Base-by-base conservation (phyloP, 768 basidiomycete species). In the Panaeolus papilionaceus region DNA sequence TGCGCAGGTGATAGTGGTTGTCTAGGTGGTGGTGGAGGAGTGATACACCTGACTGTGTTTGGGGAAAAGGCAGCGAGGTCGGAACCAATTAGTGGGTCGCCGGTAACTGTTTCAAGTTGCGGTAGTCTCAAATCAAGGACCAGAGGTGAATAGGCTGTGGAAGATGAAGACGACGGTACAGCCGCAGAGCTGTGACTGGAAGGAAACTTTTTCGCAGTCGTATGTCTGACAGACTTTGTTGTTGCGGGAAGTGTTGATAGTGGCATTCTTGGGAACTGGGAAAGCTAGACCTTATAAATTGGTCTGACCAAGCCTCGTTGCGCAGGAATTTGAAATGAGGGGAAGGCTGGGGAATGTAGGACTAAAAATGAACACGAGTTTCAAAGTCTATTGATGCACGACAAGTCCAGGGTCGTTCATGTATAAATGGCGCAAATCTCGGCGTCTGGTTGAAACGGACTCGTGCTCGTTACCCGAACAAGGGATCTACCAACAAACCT, bases 51-150 rank as follows among this genome's bases (percentile, higher is more conserved):
- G 44, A 38, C 23, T 64, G 26, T 68, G 66, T 69, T 63, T 58
- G 70, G 70, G 47, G 65, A 68, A 65, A 69, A 69, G 23, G 68
- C 64, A 51, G 71, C 58, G 47, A 72, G 61, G 62, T 72, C 68
- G 33, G 64, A 61, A 45, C 49, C 67, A 44, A 73, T 73, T 49
- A 73, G 66, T 0, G 73, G 64, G 71, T 74, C 74, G 63, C 68
- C 68, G 61, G 65, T 66, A 33, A 69, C 71, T 54, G 67, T 63
- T 62, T 71, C 67, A 37, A 73, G 61, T 18, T 26, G 65, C 54
- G 69, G 65, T 45, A 63, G 61, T 58, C 54, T 58, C 54, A 58
- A 58, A 37, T 58, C 26, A 16, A 58, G 12, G 14, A 16, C 14
- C 10, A 58, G 16, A 6, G 9, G 54, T 28, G 54, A 58, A 12